These are phyloP conservation scores for Fennellomyces sp. DNA, from an alignment of 371 early-diverging fungal species.

Conservation along the genomic window DNA sequence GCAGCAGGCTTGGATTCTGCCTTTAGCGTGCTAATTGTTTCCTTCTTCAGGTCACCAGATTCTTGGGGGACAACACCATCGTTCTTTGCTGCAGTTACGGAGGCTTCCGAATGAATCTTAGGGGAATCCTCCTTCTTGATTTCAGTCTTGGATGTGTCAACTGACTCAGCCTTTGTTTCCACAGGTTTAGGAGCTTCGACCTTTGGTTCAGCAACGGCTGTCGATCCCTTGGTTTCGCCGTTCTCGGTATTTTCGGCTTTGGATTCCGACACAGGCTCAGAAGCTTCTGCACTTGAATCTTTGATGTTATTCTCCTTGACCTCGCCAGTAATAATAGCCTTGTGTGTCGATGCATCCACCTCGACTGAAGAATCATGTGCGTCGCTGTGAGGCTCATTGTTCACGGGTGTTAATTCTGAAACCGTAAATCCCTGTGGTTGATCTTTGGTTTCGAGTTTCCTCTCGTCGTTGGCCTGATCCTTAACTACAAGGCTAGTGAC, in stretches of 20 bases:
- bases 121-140: not conserved
- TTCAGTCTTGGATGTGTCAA: no score
- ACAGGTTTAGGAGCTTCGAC: slow-evolving; percentile 12
- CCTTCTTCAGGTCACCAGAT: no score
- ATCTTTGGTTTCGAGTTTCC: not conserved
- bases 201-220: not conserved
- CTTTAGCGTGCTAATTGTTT: no score
- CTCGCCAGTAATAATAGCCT: not conserved
- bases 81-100: no score
- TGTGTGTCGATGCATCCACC: not conserved
- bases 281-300: not conserved
- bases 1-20: no score
- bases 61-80: no score
- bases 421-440: not conserved
- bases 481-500: not conserved
- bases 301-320: slow-evolving; percentile 3
- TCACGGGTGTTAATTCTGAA: slow-evolving; percentile 2
- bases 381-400: not conserved
- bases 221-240: not conserved
- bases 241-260: slow-evolving; percentile 1
- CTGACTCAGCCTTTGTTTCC: slow-evolving; percentile 10
- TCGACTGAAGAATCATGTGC: not conserved
- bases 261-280: slow-evolving; percentile 9
- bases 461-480: no score
- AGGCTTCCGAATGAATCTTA: no score